Evolutionary conservation across 768 basidiomycete genomes (phyloP).

Genomic region (Lactifluus pinguis): DNA sequence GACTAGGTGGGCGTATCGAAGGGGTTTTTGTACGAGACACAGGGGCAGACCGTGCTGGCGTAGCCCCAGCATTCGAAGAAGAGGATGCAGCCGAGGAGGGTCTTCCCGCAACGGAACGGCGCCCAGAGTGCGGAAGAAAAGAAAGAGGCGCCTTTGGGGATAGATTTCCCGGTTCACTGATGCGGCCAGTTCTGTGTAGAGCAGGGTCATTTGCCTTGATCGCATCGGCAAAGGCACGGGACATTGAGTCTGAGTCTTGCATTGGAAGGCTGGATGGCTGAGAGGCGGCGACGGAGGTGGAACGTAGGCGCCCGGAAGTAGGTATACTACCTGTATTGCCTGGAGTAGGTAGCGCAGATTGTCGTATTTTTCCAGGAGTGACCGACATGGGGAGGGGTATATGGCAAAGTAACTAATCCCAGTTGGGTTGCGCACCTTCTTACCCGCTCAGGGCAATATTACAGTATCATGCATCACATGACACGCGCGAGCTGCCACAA

Average conservation of each 20-base stretch:
- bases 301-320: constrained; percentile 63
- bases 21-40: constrained; percentile 42
- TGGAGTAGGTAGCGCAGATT: constrained; percentile 40
- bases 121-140: constrained; percentile 30
- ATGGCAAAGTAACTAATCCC: neutral
- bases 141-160: constrained; percentile 37
- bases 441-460: neutral
- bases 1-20: constrained; percentile 50
- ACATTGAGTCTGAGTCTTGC: constrained; percentile 48
- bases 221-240: constrained; percentile 70
- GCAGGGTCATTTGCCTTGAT: constrained; percentile 76
- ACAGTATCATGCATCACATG: constrained; percentile 7
- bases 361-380: constrained; percentile 36
- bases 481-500: constrained; percentile 10
- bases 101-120: constrained; percentile 43
- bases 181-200: constrained; percentile 44
- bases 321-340: constrained; percentile 46
- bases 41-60: constrained; percentile 22
- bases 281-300: constrained; percentile 45
- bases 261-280: constrained; percentile 25
- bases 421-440: neutral
- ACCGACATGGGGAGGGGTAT: constrained; percentile 29
- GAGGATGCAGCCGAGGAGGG: constrained; percentile 57
- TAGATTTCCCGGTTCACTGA: constrained; percentile 34
- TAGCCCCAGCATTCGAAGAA: constrained; percentile 32